Evolutionary conservation across 345 rosid genomes (phyloP).

Genomic region (Adansonia digitata): DNA sequence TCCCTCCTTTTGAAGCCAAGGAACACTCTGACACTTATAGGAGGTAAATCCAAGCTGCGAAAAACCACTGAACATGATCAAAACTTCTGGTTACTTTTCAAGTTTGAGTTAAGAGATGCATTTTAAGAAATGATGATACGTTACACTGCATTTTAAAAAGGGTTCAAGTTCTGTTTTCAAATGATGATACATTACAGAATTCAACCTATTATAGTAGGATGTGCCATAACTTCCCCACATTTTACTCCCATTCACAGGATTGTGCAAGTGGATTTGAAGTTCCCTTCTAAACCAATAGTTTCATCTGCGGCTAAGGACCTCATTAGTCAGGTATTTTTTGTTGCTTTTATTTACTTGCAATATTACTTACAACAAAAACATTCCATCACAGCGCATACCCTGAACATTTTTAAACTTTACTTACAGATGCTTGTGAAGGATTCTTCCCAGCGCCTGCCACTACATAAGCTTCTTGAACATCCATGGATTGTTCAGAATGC

Average conservation of each 20-base stretch:
- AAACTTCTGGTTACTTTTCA: not conserved
- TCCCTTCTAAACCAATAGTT: constrained; percentile 77
- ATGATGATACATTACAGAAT: not conserved
- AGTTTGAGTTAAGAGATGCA: not conserved
- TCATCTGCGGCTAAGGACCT: constrained; percentile 90
- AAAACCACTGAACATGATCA: not conserved
- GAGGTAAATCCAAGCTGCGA: constrained; percentile 40
- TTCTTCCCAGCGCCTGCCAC: constrained; percentile 63
- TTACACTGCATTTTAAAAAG: no score
- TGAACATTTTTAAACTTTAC: not conserved
- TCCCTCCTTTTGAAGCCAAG: constrained; percentile 89
- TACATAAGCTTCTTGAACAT: constrained; percentile 90
- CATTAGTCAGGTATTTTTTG: constrained; percentile 58
- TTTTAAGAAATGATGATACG: not conserved
- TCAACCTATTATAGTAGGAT: not conserved
- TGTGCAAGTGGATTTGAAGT: constrained; percentile 92
- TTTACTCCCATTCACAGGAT: constrained; percentile 44
- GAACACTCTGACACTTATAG: constrained; percentile 89
- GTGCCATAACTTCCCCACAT: not conserved
- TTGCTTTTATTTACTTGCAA: not conserved
- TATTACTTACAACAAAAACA: not conserved
- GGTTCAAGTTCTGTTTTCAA: not conserved
- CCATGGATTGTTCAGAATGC: constrained; percentile 95
- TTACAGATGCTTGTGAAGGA: constrained; percentile 96
- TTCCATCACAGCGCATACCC: not conserved